Evolutionary conservation across 257 asterid genomes (phyloP).

Genomic region (Nicotiana sylvestris): DNA sequence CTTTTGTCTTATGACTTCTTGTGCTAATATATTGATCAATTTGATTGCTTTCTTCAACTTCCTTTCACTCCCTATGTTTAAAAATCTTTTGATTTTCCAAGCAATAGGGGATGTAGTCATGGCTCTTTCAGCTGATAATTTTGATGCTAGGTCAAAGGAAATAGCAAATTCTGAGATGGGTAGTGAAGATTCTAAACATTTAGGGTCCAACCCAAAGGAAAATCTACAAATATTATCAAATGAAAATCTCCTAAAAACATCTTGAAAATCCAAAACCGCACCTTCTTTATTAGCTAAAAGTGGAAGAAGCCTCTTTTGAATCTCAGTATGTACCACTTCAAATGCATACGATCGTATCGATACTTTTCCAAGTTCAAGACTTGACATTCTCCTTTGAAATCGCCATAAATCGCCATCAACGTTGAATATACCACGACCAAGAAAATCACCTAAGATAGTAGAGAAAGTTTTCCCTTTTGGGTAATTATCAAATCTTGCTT

Average conservation of each 20-base stretch:
- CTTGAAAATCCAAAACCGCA: constrained; percentile 33
- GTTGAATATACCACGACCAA: constrained; percentile 46
- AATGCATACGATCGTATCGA: constrained; percentile 33
- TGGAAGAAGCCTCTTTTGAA: constrained; percentile 35
- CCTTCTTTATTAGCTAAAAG: constrained; percentile 14
- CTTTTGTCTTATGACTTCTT: constrained; percentile 34
- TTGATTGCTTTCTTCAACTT: constrained; percentile 25
- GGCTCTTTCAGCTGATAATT: constrained; percentile 42
- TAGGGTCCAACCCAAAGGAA: constrained; percentile 47
- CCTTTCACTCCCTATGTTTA: constrained; percentile 36
- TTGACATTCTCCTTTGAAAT: constrained; percentile 37
- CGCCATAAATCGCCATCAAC: constrained; percentile 46
- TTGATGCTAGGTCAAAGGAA: constrained; percentile 39
- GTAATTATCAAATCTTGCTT: constrained; percentile 33
- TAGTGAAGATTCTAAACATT: constrained; percentile 31
- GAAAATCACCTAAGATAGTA: constrained; percentile 39
- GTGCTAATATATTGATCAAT: constrained; percentile 27
- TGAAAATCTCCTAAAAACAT: constrained; percentile 35
- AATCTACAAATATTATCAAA: constrained; percentile 44
- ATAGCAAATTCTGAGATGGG: constrained; percentile 37
- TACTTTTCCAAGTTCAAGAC: constrained; percentile 31
- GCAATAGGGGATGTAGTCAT: constrained; percentile 31
- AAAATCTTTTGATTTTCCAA: constrained; percentile 34
- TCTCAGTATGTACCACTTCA: constrained; percentile 34
- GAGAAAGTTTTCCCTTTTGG: constrained; percentile 47